Base-by-base conservation (phyloP, 768 basidiomycete species). In the Amanita rubescens region DNA sequence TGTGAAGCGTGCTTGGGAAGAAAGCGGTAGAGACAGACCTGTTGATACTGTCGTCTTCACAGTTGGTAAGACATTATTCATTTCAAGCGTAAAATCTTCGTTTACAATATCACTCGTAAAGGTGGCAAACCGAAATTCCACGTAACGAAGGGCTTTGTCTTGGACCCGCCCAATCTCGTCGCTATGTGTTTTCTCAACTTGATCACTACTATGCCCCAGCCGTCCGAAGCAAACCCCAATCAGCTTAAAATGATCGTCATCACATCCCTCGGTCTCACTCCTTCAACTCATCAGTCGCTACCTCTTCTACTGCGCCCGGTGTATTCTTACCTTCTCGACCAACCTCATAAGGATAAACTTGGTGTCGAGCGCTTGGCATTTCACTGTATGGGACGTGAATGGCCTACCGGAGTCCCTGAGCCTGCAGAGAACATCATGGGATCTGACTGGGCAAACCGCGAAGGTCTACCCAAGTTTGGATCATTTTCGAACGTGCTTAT, bases 21-120 rank as follows among this genome's bases (percentile, higher is more conserved):
- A 69, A 51, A 74, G 74, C 1, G 65, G 63, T 60, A 62, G 62
- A 50, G 66, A 60, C 20, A 65, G 60, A 15, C 63, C 67, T 2
- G 72, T 85, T 49, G 82, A 85, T 55, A 58, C 77, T 24, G 67
- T 86, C 17, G 57, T 87, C 9, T 86, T 80, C 67, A 77, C 83
- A 4, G 72, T 87, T 54, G 86, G 84, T 78, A 60, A 60, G 53
- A 34, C 9, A 11, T 24, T 58, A 11, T 19, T 32, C 34, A 9
- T 57, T 12, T 41, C 24, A 14, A 8, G 10, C 14, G 17, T 19
- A 3, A 4, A 17, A 8, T 3, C 33, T 20, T 19, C 10, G 17
- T 17, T 19, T 5, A 5, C 44, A 32, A 15, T 24, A 22, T 45
- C n/a, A 22, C 24, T 33, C 20, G 24, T 34, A 20, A 46, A 84